Base-by-base conservation (phyloP, 257 asterid species). In the Lycium barbarum region DNA sequence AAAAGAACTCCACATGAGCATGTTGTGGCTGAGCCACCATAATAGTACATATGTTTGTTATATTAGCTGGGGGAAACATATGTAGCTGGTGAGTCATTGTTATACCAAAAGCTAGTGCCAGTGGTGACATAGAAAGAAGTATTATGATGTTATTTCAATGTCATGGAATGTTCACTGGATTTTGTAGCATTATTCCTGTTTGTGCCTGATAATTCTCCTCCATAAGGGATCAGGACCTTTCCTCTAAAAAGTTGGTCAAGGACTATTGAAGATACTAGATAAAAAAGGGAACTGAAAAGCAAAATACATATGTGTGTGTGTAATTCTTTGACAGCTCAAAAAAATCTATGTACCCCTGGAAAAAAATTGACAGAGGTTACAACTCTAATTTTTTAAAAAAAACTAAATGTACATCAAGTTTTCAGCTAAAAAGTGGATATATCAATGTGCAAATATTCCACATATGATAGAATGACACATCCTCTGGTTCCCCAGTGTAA, bases 81-180 rank as follows among this genome's bases (percentile, higher is more conserved):
- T n/a, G n/a, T n/a, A n/a, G n/a, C n/a, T n/a, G n/a, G n/a, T n/a
- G n/a, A n/a, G n/a, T n/a, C n/a, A n/a, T n/a, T n/a, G n/a, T n/a
- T n/a, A n/a, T n/a, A n/a, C n/a, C n/a, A n/a, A n/a, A n/a, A n/a
- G n/a, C n/a, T n/a, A n/a, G n/a, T n/a, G n/a, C n/a, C n/a, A n/a
- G n/a, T n/a, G n/a, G n/a, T n/a, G n/a, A n/a, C n/a, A n/a, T n/a
- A n/a, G n/a, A n/a, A n/a, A n/a, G n/a, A n/a, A n/a, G n/a, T n/a
- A n/a, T n/a, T n/a, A n/a, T n/a, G n/a, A n/a, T n/a, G n/a, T n/a
- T n/a, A 43, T 43, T 43, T 43, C 57, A 72, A 45, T 43, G 4
- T 72, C 33, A 72, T 72, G 36, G n/a, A 2, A 72, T 72, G n/a
- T 72, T 71, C 58, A 72, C 80, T 72, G 58, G 38, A 72, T 72